phyloP scores from a whole-genome alignment of 768 basidiomycete genomes.

The Termitomyces sp. region DNA sequence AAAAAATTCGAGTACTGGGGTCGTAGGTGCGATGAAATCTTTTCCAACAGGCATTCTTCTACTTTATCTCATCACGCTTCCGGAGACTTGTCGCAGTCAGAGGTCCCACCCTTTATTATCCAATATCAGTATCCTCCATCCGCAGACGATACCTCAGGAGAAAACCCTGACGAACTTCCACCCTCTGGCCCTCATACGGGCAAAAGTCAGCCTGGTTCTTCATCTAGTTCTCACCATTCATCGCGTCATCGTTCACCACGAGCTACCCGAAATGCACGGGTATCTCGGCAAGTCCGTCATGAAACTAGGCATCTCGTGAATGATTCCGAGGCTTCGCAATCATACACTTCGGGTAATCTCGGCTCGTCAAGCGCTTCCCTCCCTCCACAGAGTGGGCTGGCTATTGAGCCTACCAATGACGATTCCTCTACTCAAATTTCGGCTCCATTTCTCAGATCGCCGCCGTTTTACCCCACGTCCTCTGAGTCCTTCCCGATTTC shows the following conservation, averaged over 20 bases:
- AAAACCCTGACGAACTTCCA: background rate
- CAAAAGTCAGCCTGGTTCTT: background rate
- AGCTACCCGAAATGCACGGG: background rate
- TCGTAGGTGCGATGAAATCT: background rate
- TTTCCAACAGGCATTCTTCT: background rate
- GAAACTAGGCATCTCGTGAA: background rate
- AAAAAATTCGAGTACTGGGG: slow-evolving; percentile 3
- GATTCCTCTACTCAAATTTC: background rate
- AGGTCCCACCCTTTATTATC: background rate
- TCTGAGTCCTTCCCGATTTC: background rate
- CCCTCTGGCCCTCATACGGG: background rate
- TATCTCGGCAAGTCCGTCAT: background rate
- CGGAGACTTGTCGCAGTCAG: background rate
- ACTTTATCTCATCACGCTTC: background rate
- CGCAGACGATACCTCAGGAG: background rate
- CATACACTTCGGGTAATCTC: background rate
- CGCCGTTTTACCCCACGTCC: background rate
- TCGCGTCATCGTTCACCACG: background rate
- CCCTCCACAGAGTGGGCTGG: background rate
- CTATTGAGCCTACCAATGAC: background rate
- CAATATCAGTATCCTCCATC: background rate
- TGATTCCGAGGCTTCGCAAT: background rate
- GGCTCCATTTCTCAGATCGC: background rate
- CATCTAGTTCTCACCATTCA: background rate
- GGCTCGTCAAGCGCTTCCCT: background rate